A percentile compares a stretch with the other conserved stretches of the same genome.
phyloP scores from a whole-genome alignment of 2,329 filamentous ascomycete genomes.

The Cercospora sp. region DNA sequence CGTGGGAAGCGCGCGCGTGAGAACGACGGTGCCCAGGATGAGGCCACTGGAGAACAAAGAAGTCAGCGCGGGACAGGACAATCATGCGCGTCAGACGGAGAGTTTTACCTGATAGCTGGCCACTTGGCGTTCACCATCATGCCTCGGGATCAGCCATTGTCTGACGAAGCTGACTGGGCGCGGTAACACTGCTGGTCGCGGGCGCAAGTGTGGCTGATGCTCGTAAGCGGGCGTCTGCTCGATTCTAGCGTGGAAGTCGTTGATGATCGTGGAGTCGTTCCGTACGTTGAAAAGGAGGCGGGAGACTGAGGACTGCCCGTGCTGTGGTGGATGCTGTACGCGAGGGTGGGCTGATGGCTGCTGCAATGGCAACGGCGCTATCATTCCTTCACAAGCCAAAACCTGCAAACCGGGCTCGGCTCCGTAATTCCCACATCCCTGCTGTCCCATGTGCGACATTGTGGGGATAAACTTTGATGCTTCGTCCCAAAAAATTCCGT shows the following conservation, averaged over 20 bases:
- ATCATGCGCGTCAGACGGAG: background rate
- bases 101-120: slow-evolving; percentile 22
- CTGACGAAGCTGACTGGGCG: background rate
- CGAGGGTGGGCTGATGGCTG: background rate
- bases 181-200: background rate
- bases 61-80: background rate
- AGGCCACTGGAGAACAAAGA: slow-evolving; percentile 30
- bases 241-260: background rate
- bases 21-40: slow-evolving; percentile 31
- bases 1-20: slow-evolving; percentile 29
- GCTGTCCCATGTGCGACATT: background rate
- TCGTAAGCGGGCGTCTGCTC: background rate
- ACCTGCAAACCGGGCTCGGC: background rate
- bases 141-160: slow-evolving; percentile 12
- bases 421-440: background rate
- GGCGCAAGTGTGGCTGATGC: background rate
- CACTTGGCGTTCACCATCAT: slow-evolving; percentile 23
- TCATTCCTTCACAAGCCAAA: background rate
- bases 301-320: background rate
- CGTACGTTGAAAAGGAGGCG: background rate
- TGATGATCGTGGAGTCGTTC: background rate
- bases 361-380: background rate
- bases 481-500: slow-evolving; percentile 1
- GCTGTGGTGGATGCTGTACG: background rate
- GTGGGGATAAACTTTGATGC: background rate